phyloP scores from a whole-genome alignment of 208 protist genomes.

The Trypanosomatidae sp. region DNA sequence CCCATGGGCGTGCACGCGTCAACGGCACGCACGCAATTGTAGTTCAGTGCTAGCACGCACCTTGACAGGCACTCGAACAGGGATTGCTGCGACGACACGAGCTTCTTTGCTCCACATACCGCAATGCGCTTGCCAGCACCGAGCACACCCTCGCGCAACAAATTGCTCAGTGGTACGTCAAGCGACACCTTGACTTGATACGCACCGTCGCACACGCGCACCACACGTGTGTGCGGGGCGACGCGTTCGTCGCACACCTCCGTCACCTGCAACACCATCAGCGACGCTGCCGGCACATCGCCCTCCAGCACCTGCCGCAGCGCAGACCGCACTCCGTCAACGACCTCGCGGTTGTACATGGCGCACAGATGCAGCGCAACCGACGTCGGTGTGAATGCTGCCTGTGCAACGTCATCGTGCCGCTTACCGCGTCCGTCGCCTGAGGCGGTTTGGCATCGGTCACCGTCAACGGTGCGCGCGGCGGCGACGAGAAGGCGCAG shows the following conservation, averaged over 20 bases:
- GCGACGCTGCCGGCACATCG: slow-evolving; percentile 36
- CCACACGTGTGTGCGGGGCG: slow-evolving; percentile 33
- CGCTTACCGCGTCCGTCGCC: background rate
- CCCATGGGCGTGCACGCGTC: slow-evolving; percentile 22
- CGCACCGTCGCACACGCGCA: slow-evolving; percentile 54
- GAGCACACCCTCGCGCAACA: slow-evolving; percentile 43
- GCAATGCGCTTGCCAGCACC: slow-evolving; percentile 35
- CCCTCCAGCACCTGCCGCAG: slow-evolving; percentile 59
- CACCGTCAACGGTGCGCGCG: background rate
- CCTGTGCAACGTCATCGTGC: no score
- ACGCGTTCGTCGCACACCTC: slow-evolving; percentile 22
- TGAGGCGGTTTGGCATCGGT: background rate
- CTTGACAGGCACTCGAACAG: slow-evolving; percentile 39
- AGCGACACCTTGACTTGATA: slow-evolving; percentile 52
- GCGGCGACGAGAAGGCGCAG: background rate
- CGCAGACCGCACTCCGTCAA: slow-evolving; percentile 35
- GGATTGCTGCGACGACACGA: slow-evolving; percentile 17
- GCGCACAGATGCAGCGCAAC: slow-evolving; percentile 29
- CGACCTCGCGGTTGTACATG: slow-evolving; percentile 73
- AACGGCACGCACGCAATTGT: slow-evolving; percentile 66
- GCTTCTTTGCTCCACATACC: slow-evolving; percentile 46
- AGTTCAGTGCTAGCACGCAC: slow-evolving; percentile 44
- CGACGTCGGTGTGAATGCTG: slow-evolving; percentile 6
- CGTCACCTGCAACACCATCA: slow-evolving; percentile 37
- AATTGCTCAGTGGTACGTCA: slow-evolving; percentile 58